phyloP scores from a whole-genome alignment of 441 rosid species.

The Gossypium lobatum region DNA sequence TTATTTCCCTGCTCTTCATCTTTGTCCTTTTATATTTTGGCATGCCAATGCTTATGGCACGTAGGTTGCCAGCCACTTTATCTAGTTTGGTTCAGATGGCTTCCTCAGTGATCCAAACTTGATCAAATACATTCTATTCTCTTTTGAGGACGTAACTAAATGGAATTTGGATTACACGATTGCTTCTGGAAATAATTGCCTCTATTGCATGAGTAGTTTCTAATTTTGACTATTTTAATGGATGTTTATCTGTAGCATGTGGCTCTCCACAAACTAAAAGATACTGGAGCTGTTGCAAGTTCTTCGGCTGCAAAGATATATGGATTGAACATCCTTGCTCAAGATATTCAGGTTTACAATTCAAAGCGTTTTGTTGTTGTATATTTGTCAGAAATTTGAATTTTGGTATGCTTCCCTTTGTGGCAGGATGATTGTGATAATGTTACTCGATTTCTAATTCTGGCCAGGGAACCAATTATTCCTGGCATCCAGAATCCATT shows the following conservation, averaged over 20 bases:
- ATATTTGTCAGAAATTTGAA: not conserved
- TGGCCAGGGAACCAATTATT: constrained; percentile 79
- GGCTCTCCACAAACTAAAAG: constrained; percentile 54
- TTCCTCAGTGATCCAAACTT: not conserved
- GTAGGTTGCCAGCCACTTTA: not conserved
- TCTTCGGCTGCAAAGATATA: not conserved
- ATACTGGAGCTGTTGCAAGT: constrained; percentile 51
- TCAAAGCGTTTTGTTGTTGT: constrained; percentile 12
- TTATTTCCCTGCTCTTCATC: not conserved
- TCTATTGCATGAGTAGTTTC: not conserved
- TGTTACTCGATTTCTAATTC: constrained; percentile 13
- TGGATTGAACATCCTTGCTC: constrained; percentile 47
- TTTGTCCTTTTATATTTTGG: not conserved
- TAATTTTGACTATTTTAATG: not conserved
- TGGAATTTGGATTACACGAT: not conserved
- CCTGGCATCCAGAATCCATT: constrained; percentile 75
- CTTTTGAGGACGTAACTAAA: not conserved
- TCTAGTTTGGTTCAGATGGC: constrained; percentile 1
- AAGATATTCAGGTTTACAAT: constrained; percentile 77
- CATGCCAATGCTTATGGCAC: not conserved
- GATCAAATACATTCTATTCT: not conserved
- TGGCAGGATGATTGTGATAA: constrained; percentile 74
- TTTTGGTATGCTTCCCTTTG: constrained; percentile 10
- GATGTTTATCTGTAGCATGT: constrained; percentile 24
- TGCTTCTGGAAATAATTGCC: not conserved